A percentile compares a stretch with the other conserved stretches of the same genome.
phyloP scores from a whole-genome alignment of 1,284 basidiomycete genomes.

The Ganoderma lingzhi region DNA sequence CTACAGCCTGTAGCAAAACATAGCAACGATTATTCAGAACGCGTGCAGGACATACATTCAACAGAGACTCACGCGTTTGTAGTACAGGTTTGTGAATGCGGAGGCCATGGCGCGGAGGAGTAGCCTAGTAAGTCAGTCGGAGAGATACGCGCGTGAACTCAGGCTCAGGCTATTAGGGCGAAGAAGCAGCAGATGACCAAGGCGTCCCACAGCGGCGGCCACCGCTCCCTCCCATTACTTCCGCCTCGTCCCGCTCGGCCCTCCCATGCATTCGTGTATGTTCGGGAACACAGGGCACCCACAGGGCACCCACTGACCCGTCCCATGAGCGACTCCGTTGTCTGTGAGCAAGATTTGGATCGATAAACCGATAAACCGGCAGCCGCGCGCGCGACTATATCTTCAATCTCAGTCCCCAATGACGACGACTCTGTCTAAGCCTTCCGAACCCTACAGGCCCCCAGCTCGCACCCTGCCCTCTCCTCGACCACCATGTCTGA shows the following conservation, averaged over 20 bases:
- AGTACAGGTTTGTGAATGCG: slow-evolving; percentile 80
- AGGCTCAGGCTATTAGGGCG: background rate
- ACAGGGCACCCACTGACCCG: slow-evolving; percentile 5
- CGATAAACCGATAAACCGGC: slow-evolving; percentile 38
- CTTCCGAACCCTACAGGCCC: slow-evolving; percentile 2
- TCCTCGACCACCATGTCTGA: slow-evolving; percentile 58
- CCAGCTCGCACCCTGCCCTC: slow-evolving; percentile 16
- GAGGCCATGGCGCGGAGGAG: slow-evolving; percentile 62
- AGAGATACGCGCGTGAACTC: slow-evolving; percentile 17
- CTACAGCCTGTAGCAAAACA: slow-evolving; percentile 58
- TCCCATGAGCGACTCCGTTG: slow-evolving; percentile 7
- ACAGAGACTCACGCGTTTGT: slow-evolving; percentile 71
- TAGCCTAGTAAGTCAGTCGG: slow-evolving; percentile 12
- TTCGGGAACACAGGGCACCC: slow-evolving; percentile 6
- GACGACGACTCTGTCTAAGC: slow-evolving; percentile 13
- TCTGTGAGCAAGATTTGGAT: slow-evolving; percentile 20
- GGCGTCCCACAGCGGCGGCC: slow-evolving; percentile 21
- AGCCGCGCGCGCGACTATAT: slow-evolving; percentile 26
- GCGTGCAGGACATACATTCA: slow-evolving; percentile 9
- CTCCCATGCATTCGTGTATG: slow-evolving; percentile 14
- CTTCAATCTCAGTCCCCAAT: slow-evolving; percentile 24
- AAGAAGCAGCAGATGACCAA: slow-evolving; percentile 25
- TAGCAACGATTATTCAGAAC: background rate
- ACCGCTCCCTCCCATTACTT: slow-evolving; percentile 9
- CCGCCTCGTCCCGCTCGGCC: slow-evolving; percentile 25